Evolutionary conservation across 805 yeast genomes (phyloP).

Genomic region (Wickerhamomyces hampshirensis): DNA sequence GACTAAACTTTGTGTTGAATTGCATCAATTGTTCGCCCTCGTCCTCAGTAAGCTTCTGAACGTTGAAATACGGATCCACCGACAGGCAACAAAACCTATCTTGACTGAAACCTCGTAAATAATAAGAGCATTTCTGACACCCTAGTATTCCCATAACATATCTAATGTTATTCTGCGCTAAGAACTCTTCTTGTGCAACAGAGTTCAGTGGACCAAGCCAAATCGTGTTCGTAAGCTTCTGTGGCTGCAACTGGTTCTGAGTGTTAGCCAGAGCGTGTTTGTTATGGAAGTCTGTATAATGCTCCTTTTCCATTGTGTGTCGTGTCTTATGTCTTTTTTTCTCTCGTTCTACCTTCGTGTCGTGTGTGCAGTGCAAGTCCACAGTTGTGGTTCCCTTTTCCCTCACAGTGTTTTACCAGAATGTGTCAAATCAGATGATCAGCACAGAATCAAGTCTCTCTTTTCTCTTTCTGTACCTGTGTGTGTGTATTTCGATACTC

Average conservation of each 20-base stretch:
- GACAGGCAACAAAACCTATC: constrained; percentile 27
- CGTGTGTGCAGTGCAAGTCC: not conserved
- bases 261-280: constrained; percentile 23
- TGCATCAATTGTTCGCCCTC: constrained; percentile 23
- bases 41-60: constrained; percentile 25
- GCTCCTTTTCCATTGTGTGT: not conserved
- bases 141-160: constrained; percentile 34
- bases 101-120: constrained; percentile 24
- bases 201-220: constrained; percentile 45
- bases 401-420: not conserved
- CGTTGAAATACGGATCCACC: constrained; percentile 30
- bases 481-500: too few relatives aligned
- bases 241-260: constrained; percentile 32
- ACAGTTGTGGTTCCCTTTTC: not conserved
- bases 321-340: too few relatives aligned
- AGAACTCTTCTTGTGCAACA: constrained; percentile 33
- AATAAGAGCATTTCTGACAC: constrained; percentile 28
- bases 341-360: not conserved
- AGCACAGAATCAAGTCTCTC: too few relatives aligned
- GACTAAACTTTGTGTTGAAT: constrained; percentile 25
- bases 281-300: constrained; percentile 20
- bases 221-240: constrained; percentile 34
- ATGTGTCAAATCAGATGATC: not conserved
- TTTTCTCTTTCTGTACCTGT: too few relatives aligned
- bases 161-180: constrained; percentile 34